Base-by-base conservation (phyloP, 2,329 filamentous ascomycete species). In the Fusarium sp. region DNA sequence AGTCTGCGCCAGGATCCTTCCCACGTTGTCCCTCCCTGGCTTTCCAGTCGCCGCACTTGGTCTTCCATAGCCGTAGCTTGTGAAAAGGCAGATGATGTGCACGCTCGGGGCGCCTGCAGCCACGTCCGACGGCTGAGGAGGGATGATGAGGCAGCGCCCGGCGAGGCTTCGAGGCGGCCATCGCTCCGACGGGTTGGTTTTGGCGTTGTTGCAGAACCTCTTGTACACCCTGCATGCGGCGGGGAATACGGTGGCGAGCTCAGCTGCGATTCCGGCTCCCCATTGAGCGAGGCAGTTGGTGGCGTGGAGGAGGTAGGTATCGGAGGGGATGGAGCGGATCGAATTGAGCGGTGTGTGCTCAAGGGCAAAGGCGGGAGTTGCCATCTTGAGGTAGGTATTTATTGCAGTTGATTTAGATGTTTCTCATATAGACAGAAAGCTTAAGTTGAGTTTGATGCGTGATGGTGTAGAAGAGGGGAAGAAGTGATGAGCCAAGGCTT, bases 261-360 rank as follows among this genome's bases (percentile, higher is more conserved):
- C 79, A 18, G 73, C 68, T 7, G 80, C 79, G 40, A 81, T 74
- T 18, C 81, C 80, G 1, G 75, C 69, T 33, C 78, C 80, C 79
- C 81, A 82, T 40, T 72, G 66, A 2, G 70, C 80, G 50, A 81
- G 73, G 67, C 80, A 81, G 36, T 81, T 81, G 33, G 79, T 81
- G 1, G 78, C 78, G 38, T 82, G 81, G 9, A 81, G 75, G 58
- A 82, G 73, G 54, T 79, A 78, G 50, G 59, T 58, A 11, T 70
- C 58, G 2, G 68, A 10, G 0, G 76, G 74, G 0, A 78, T 57
- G 0, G 65, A 68, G n/a, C 63, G 65, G 4, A 78, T 66, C 0
- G 25, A n/a, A 50, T 71, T 78, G 22, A 78, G 42, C 8, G 72
- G 7, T 2, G 72, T 70, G n/a, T 58, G 16, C 18, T 72, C 68